A percentile compares a stretch with the other conserved stretches of the same genome.
Evolutionary conservation across 495 filamentous ascomycete genomes (phyloP).

Genomic region (Darksidea phi): DNA sequence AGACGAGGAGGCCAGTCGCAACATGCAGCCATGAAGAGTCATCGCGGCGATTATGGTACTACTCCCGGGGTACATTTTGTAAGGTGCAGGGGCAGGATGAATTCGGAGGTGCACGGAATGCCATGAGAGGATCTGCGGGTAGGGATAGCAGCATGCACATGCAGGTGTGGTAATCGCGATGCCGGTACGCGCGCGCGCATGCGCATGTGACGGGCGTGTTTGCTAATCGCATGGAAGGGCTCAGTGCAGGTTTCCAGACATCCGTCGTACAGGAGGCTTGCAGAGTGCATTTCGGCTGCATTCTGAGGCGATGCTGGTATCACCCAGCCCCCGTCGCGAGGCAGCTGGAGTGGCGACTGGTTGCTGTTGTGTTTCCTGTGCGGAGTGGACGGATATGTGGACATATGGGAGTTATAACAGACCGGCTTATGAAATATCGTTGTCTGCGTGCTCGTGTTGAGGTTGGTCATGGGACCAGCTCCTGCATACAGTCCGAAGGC

Average conservation of each 20-base stretch:
- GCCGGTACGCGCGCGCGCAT: not conserved
- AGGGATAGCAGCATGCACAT: slow-evolving; percentile 19
- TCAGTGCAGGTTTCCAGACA: slow-evolving; percentile 23
- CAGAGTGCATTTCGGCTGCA: not conserved
- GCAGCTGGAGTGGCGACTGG: not conserved
- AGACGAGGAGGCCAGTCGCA: too few species aligned
- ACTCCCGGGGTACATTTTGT: too few species aligned
- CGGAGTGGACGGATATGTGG: not conserved
- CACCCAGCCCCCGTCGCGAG: not conserved
- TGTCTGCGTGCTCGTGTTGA: not conserved
- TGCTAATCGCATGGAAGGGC: slow-evolving; percentile 21
- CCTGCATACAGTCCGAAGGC: not conserved
- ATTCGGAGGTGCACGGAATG: not conserved
- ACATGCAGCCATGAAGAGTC: too few species aligned
- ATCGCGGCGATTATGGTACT: too few species aligned
- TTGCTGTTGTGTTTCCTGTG: not conserved
- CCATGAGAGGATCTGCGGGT: slow-evolving; percentile 20
- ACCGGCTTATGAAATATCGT: not conserved
- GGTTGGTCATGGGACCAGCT: slow-evolving; percentile 9
- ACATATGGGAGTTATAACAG: not conserved
- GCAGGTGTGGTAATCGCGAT: slow-evolving; percentile 18
- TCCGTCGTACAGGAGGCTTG: slow-evolving; percentile 3
- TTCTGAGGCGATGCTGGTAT: not conserved
- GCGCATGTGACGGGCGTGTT: slow-evolving; percentile 32
- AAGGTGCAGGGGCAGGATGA: too few species aligned